These are phyloP conservation scores for Monosporascus sp. DNA, from an alignment of 2,329 filamentous ascomycete genomes.

Conservation along the genomic window DNA sequence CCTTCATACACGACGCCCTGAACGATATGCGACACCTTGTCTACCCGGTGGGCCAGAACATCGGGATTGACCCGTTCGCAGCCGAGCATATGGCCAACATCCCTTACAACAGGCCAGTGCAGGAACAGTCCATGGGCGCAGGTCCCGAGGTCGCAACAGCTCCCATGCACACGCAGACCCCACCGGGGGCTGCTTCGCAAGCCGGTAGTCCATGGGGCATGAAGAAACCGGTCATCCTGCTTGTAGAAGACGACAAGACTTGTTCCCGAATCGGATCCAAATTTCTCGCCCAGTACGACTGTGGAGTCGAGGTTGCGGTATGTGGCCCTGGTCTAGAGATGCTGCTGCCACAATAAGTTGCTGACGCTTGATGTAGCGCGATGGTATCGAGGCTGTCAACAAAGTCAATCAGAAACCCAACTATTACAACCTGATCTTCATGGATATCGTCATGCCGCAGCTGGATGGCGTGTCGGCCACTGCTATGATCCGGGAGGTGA, in stretches of 20 bases:
- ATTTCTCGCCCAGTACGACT: slow-evolving; percentile 61
- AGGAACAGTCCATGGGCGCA: slow-evolving; percentile 37
- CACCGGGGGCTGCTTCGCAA: slow-evolving; percentile 20
- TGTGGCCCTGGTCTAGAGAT: slow-evolving; percentile 24
- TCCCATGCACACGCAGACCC: slow-evolving; percentile 29
- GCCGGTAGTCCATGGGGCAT: slow-evolving; percentile 50
- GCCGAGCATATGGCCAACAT: slow-evolving; percentile 93
- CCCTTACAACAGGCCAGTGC: slow-evolving; percentile 72
- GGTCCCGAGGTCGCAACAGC: slow-evolving; percentile 32
- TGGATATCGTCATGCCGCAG: slow-evolving; percentile 97
- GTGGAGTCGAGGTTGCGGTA: slow-evolving; percentile 63
- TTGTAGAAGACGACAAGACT: slow-evolving; percentile 78
- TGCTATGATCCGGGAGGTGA: slow-evolving; percentile 84
- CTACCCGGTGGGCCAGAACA: slow-evolving; percentile 84
- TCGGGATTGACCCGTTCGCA: slow-evolving; percentile 92
- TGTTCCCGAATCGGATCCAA: slow-evolving; percentile 64
- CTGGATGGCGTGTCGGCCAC: slow-evolving; percentile 93
- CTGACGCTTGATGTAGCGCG: slow-evolving; percentile 48
- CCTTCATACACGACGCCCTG: slow-evolving; percentile 47
- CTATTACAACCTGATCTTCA: slow-evolving; percentile 66
- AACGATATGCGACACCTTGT: slow-evolving; percentile 63
- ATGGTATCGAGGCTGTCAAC: slow-evolving; percentile 87
- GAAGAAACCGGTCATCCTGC: slow-evolving; percentile 71
- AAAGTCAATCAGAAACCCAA: slow-evolving; percentile 58
- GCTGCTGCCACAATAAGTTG: not conserved